Conservation (phyloP, 1,139 yeast species). For the Debaryomycetaceae sp. region DNA sequence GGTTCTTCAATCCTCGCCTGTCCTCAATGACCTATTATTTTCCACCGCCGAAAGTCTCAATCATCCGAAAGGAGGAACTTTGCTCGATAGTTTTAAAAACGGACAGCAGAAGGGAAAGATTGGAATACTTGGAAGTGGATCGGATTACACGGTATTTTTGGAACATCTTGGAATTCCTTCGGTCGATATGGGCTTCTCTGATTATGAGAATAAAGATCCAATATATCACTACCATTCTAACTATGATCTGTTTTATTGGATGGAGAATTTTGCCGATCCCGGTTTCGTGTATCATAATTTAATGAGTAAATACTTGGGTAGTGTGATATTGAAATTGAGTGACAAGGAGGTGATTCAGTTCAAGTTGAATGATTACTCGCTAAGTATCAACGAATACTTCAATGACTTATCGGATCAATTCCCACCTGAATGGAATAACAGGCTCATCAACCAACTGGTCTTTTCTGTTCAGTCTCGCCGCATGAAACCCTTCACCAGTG, state of each 20-base stretch:
- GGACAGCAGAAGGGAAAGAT: conserved; percentile 16
- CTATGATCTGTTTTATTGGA: conserved; percentile 68
- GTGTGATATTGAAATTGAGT: conserved; percentile 41
- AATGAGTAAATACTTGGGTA: conserved; percentile 49
- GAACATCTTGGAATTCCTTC: conserved; percentile 69
- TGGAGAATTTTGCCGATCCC: conserved; percentile 57
- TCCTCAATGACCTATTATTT: conserved; percentile 40
- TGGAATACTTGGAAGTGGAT: conserved; percentile 57
- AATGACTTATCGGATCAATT: conserved; percentile 22
- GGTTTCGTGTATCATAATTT: conserved; percentile 54
- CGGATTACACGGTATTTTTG: conserved; percentile 65
- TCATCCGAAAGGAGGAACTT: conserved; percentile 14
- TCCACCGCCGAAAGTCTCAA: conserved; percentile 35
- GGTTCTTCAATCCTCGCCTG: conserved; percentile 47
- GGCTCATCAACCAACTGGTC: neutral
- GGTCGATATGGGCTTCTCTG: conserved; percentile 50
- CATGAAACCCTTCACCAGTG: neutral
- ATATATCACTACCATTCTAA: conserved; percentile 69
- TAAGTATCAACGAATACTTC: conserved; percentile 10
- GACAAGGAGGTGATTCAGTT: conserved; percentile 44
- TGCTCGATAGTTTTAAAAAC: conserved; percentile 11
- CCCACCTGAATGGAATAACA: conserved; percentile 33
- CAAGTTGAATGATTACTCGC: conserved; percentile 41
- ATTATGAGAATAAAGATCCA: conserved; percentile 28
- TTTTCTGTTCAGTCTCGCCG: neutral